These are phyloP conservation scores for Rhipidocladum racemiflorum DNA, from an alignment of 176 grass and related monocot genomes.

Conservation along the genomic window DNA sequence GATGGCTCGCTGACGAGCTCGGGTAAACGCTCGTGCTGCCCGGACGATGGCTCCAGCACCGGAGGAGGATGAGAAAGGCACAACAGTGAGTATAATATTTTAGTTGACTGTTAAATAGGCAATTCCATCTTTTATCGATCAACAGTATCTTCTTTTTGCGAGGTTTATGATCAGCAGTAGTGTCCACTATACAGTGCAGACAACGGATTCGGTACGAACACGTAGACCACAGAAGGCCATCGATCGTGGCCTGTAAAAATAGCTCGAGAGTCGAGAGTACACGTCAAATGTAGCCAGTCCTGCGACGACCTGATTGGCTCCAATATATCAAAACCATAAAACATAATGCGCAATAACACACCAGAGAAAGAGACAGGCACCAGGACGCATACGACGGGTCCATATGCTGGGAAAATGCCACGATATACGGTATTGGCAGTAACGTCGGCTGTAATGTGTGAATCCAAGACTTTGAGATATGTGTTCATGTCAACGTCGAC, in stretches of 20 bases:
- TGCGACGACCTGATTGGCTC: not conserved
- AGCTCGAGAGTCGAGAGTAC: too few relatives aligned
- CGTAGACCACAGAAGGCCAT: not conserved
- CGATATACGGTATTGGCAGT: not conserved
- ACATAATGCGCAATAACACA: not conserved
- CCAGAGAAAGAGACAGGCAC: conserved; percentile 9
- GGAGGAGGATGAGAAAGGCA: too few relatives aligned
- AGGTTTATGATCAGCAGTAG: too few relatives aligned
- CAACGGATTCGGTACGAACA: too few relatives aligned
- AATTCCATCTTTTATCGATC: too few relatives aligned
- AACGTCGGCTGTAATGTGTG: not conserved
- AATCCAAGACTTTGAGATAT: not conserved
- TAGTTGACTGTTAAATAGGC: too few relatives aligned
- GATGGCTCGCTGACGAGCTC: too few relatives aligned
- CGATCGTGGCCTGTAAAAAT: too few relatives aligned
- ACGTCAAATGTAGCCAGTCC: not conserved
- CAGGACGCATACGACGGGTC: not conserved
- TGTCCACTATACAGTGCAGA: not conserved
- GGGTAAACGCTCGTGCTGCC: too few relatives aligned
- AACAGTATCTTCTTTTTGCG: too few relatives aligned
- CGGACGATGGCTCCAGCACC: too few relatives aligned
- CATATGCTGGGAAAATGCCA: not conserved
- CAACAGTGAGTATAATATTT: too few relatives aligned
- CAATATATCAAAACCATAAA: not conserved
- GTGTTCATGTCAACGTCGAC: conserved; percentile 13